Conservation (phyloP, 331 rosid genomes). For the Pyracantha coccinea region DNA sequence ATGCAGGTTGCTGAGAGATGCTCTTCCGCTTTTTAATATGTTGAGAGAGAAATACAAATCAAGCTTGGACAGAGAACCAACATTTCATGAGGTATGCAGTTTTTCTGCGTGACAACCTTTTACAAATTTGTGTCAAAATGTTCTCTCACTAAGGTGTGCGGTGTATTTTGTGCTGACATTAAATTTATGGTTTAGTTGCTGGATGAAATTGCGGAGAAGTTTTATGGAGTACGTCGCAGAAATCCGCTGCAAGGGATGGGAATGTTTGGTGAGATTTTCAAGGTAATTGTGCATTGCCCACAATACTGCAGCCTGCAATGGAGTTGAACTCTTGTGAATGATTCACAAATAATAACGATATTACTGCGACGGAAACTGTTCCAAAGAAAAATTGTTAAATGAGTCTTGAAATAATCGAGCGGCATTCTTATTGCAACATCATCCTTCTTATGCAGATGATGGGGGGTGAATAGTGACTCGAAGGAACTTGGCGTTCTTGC, state of each 20-base stretch:
- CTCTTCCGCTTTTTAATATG: constrained; percentile 81
- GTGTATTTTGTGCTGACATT: constrained; percentile 14
- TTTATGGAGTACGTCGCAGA: constrained; percentile 72
- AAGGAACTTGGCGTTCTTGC: background rate
- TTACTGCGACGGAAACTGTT: background rate
- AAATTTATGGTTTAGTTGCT: constrained; percentile 54
- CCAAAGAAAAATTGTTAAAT: background rate
- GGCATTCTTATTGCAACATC: background rate
- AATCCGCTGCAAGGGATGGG: constrained; percentile 94
- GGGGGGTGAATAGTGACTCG: constrained; percentile 46
- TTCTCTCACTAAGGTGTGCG: background rate
- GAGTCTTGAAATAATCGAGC: background rate
- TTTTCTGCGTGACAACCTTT: background rate
- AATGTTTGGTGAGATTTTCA: constrained; percentile 87
- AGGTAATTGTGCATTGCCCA: constrained; percentile 33
- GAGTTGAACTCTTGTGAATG: no score
- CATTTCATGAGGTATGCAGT: constrained; percentile 67
- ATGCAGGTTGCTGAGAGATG: constrained; percentile 86
- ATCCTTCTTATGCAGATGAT: constrained; percentile 58
- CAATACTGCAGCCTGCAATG: background rate
- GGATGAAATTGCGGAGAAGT: constrained; percentile 77
- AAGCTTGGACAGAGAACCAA: constrained; percentile 70
- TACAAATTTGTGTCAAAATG: background rate
- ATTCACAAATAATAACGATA: no score
- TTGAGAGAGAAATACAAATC: constrained; percentile 56